Conservation (phyloP, 805 yeast species). For the Yamadazyma phyllophila region DNA sequence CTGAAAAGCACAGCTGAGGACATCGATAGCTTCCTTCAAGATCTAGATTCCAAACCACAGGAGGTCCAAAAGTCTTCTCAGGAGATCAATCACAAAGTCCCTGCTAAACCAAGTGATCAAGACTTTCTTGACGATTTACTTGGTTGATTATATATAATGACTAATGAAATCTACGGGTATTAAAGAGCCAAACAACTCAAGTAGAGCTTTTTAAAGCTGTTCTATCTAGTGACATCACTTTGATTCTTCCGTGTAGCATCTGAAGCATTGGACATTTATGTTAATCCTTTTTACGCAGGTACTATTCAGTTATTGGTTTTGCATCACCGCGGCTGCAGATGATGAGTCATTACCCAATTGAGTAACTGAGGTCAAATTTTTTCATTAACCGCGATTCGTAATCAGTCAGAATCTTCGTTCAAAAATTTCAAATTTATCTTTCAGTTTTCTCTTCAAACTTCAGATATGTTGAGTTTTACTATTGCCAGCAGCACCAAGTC, state of each 20-base stretch:
- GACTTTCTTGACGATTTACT: slow-evolving; percentile 15
- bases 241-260: too few species aligned
- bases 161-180: not conserved
- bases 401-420: slow-evolving; percentile 19
- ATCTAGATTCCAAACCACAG: not conserved
- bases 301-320: not conserved
- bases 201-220: too few species aligned
- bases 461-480: slow-evolving; percentile 2
- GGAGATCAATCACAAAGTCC: not conserved
- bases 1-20: not conserved
- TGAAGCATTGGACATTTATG: too few species aligned
- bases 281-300: too few species aligned
- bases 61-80: not conserved
- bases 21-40: slow-evolving; percentile 12
- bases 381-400: slow-evolving; percentile 34
- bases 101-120: not conserved
- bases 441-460: not conserved
- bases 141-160: slow-evolving; percentile 5
- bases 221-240: too few species aligned
- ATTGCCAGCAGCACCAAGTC: slow-evolving; percentile 1
- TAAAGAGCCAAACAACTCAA: not conserved
- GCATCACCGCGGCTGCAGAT: slow-evolving; percentile 8
- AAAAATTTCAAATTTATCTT: slow-evolving; percentile 1
- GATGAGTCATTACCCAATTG: slow-evolving; percentile 13
- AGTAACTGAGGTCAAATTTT: slow-evolving; percentile 5